Evolutionary conservation across 768 basidiomycete species (phyloP).

Genomic region (Phylloporus sp.): DNA sequence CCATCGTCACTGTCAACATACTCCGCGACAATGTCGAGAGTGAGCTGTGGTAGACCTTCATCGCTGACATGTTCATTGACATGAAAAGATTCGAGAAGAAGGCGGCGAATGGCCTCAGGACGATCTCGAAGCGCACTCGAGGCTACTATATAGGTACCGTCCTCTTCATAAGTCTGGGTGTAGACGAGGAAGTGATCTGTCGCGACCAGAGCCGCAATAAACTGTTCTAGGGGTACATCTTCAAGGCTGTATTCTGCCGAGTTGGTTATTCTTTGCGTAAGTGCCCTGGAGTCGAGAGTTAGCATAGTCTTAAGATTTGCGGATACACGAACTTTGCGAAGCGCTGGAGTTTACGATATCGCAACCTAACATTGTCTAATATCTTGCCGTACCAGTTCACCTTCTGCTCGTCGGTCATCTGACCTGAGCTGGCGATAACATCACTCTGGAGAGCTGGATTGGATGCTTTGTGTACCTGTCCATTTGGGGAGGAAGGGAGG

Average conservation of each 20-base stretch:
- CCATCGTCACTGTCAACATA: conserved; percentile 50
- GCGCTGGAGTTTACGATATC: conserved; percentile 91
- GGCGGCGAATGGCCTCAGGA: conserved; percentile 70
- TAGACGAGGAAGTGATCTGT: conserved; percentile 94
- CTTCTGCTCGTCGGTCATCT: conserved; percentile 80
- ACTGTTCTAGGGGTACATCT: conserved; percentile 65
- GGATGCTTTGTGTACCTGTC: conserved; percentile 21
- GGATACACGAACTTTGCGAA: conserved; percentile 65
- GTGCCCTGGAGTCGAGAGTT: conserved; percentile 39
- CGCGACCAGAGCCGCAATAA: conserved; percentile 73
- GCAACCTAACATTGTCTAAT: conserved; percentile 84
- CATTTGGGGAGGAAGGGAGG: conserved; percentile 51
- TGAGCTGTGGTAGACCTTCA: conserved; percentile 44
- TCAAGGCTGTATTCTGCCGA: conserved; percentile 88
- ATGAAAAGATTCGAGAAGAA: conserved; percentile 84
- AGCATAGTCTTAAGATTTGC: conserved; percentile 1
- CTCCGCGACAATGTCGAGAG: conserved; percentile 35
- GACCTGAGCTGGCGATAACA: conserved; percentile 32
- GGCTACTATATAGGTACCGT: conserved; percentile 91
- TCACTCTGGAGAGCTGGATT: conserved; percentile 37
- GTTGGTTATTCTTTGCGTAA: conserved; percentile 87
- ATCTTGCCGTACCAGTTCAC: conserved; percentile 90
- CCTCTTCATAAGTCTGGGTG: conserved; percentile 78
- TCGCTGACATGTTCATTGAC: conserved; percentile 56
- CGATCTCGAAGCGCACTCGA: conserved; percentile 71